phyloP scores from a whole-genome alignment of 305 asterid species.

The Monarda citriodora region DNA sequence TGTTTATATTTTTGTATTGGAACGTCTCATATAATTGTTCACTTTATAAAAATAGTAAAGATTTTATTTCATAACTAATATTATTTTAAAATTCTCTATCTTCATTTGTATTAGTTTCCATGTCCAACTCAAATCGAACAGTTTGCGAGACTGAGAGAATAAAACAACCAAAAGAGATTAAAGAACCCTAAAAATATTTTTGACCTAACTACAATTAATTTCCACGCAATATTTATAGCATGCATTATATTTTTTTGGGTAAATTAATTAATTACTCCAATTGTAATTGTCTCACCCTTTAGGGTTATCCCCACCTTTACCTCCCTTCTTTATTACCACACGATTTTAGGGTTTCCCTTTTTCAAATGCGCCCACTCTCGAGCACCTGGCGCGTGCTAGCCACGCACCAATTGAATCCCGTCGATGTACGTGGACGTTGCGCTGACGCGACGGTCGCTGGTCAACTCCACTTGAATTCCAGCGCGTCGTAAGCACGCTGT shows the following conservation, averaged over 20 bases:
- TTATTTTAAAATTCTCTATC: too few relatives aligned
- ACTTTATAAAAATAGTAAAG: neutral
- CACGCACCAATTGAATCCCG: constrained; percentile 29
- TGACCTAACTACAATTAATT: constrained; percentile 18
- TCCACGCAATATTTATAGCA: neutral
- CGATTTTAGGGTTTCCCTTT: constrained; percentile 33
- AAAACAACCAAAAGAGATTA: neutral
- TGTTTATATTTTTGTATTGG: too few relatives aligned
- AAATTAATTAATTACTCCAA: constrained; percentile 8
- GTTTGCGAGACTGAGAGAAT: too few relatives aligned
- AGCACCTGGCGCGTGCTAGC: rapidly evolving
- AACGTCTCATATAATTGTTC: too few relatives aligned
- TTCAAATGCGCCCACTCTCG: constrained; percentile 20
- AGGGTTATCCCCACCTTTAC: constrained; percentile 37
- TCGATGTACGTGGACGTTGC: constrained; percentile 26
- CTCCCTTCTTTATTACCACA: constrained; percentile 27
- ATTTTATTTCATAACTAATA: too few relatives aligned
- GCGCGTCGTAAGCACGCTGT: constrained; percentile 21
- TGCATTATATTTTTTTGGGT: neutral
- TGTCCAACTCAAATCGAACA: too few relatives aligned
- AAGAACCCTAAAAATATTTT: constrained; percentile 11
- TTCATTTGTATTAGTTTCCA: too few relatives aligned
- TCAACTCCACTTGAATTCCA: constrained; percentile 1
- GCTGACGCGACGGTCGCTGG: constrained; percentile 12
- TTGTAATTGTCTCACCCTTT: constrained; percentile 20